Evolutionary conservation across 129 eudicot species (phyloP).

Genomic region (Artemisia argyi): DNA sequence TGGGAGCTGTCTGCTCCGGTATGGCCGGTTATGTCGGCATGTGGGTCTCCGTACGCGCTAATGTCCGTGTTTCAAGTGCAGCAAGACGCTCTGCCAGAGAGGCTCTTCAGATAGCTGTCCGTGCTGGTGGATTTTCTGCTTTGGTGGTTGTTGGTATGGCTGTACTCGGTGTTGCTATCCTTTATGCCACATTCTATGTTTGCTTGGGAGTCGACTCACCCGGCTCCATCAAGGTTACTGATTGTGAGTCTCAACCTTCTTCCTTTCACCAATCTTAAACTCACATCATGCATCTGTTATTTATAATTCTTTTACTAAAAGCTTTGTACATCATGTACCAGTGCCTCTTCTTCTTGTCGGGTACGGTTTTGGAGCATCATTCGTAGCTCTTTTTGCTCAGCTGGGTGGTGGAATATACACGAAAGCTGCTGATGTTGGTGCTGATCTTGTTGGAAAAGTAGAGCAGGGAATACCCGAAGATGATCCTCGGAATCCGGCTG

Average conservation of each 20-base stretch:
- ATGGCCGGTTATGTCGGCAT: slow-evolving; percentile 98
- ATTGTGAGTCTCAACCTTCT: slow-evolving; percentile 58
- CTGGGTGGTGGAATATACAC: slow-evolving; percentile 99
- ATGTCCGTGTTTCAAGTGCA: slow-evolving; percentile 97
- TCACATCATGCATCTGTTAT: background rate
- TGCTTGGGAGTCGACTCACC: slow-evolving; percentile 87
- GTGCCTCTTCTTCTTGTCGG: slow-evolving; percentile 99
- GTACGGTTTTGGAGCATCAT: slow-evolving; percentile 99
- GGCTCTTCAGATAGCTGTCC: slow-evolving; percentile 88
- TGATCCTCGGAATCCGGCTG: slow-evolving; percentile 99
- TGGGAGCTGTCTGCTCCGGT: slow-evolving; percentile 97
- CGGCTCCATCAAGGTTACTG: slow-evolving; percentile 93
- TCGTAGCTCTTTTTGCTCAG: slow-evolving; percentile 99
- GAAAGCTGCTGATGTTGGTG: slow-evolving; percentile 99
- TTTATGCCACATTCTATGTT: slow-evolving; percentile 86
- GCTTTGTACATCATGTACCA: slow-evolving; percentile 29
- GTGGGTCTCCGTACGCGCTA: slow-evolving; percentile 99
- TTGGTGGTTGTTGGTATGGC: slow-evolving; percentile 98
- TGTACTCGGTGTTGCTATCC: slow-evolving; percentile 88
- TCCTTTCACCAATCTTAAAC: background rate
- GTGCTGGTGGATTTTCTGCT: slow-evolving; percentile 99
- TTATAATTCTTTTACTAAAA: background rate
- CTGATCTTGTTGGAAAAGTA: slow-evolving; percentile 99
- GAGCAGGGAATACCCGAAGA: slow-evolving; percentile 99
- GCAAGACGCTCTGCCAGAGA: slow-evolving; percentile 98